A percentile compares a stretch with the other conserved stretches of the same genome.
Evolutionary conservation across 345 rosid genomes (phyloP).

Genomic region (Ceriops zippeliana): DNA sequence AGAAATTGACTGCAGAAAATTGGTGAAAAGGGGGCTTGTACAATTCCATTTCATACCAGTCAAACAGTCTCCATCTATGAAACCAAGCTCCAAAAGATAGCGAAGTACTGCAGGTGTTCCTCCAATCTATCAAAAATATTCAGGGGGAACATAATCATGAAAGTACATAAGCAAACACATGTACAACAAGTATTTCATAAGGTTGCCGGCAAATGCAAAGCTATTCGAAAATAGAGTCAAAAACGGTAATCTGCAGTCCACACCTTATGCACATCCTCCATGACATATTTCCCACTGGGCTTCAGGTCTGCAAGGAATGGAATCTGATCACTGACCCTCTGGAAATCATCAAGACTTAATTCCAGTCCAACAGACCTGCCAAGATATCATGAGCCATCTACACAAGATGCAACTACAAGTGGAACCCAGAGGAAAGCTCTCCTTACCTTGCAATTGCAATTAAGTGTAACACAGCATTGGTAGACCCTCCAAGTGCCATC

Average conservation of each 20-base stretch:
- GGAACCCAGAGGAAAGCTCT: slow-evolving; percentile 1
- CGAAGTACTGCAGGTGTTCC: slow-evolving; percentile 75
- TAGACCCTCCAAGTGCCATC: slow-evolving; percentile 98
- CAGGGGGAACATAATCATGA: neutral
- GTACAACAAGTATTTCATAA: neutral
- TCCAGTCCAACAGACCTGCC: slow-evolving; percentile 94
- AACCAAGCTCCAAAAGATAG: slow-evolving; percentile 61
- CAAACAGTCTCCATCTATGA: slow-evolving; percentile 63
- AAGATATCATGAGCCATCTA: slow-evolving; percentile 22
- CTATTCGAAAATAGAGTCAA: neutral
- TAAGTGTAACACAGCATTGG: slow-evolving; percentile 94
- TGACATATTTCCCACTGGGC: slow-evolving; percentile 97
- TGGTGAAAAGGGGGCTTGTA: slow-evolving; percentile 1
- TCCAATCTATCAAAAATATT: slow-evolving; percentile 44
- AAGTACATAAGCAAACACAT: neutral
- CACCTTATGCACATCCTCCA: slow-evolving; percentile 98
- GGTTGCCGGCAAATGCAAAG: neutral
- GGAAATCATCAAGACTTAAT: slow-evolving; percentile 88
- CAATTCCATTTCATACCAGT: slow-evolving; percentile 50
- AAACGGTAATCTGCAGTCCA: slow-evolving; percentile 16
- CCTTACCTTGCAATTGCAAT: slow-evolving; percentile 92
- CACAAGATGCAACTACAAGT: slow-evolving; percentile 10
- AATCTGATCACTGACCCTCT: slow-evolving; percentile 84
- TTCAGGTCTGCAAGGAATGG: slow-evolving; percentile 95
- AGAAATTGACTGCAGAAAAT: slow-evolving; percentile 5